Evolutionary conservation across 805 yeast species (phyloP).

Genomic region (Komagataella pastoris): DNA sequence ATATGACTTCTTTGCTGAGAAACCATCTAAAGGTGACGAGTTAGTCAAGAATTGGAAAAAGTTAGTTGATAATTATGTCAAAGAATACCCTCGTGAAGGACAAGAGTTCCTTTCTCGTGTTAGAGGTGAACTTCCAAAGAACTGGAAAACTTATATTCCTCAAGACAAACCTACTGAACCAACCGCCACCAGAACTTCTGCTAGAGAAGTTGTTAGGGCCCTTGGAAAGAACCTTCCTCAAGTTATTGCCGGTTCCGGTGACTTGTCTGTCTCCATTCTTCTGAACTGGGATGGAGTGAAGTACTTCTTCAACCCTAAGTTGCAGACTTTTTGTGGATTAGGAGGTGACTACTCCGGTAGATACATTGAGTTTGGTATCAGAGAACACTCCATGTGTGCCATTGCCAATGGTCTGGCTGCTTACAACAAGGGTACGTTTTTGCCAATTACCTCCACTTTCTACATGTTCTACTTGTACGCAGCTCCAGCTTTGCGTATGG

Average conservation of each 20-base stretch:
- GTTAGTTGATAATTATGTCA: slow-evolving; percentile 10
- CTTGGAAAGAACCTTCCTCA: slow-evolving; percentile 13
- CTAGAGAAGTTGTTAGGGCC: slow-evolving; percentile 17
- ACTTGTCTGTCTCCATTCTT: slow-evolving; percentile 19
- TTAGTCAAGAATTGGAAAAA: slow-evolving; percentile 12
- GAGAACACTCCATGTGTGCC: slow-evolving; percentile 22
- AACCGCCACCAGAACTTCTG: slow-evolving; percentile 16
- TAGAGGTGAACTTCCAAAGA: slow-evolving; percentile 13
- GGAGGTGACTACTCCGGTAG: slow-evolving; percentile 19
- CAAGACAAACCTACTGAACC: slow-evolving; percentile 4
- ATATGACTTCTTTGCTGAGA: slow-evolving; percentile 16
- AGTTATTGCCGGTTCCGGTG: slow-evolving; percentile 23
- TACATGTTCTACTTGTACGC: slow-evolving; percentile 27
- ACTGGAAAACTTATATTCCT: slow-evolving; percentile 14
- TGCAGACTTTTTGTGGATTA: slow-evolving; percentile 17
- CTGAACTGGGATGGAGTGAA: slow-evolving; percentile 15
- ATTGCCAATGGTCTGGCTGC: slow-evolving; percentile 20
- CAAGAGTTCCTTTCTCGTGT: slow-evolving; percentile 14
- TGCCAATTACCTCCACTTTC: slow-evolving; percentile 25
- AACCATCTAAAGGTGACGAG: slow-evolving; percentile 11
- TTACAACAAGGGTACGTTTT: slow-evolving; percentile 19
- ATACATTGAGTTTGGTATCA: slow-evolving; percentile 18
- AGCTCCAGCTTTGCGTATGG: slow-evolving; percentile 36
- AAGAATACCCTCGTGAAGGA: slow-evolving; percentile 15
- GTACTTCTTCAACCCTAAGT: slow-evolving; percentile 18